Base-by-base conservation (phyloP, 208 protist genomes). In the Balamuthia mandrillaris region DNA sequence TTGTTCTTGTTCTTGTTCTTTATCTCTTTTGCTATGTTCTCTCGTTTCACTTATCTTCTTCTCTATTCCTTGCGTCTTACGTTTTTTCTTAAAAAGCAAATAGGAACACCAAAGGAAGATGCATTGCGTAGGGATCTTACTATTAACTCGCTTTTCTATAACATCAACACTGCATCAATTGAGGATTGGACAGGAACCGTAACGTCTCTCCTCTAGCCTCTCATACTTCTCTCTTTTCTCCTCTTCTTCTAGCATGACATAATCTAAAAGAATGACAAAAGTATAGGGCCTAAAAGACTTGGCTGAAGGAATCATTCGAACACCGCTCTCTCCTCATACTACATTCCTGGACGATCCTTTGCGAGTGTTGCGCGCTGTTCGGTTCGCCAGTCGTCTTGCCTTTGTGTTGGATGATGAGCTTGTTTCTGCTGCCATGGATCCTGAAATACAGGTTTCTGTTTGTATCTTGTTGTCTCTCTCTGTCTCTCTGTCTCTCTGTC, bases 71-170 rank as follows among this genome's bases (percentile, higher is more conserved):
- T n/a, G n/a, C n/a, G n/a, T n/a, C n/a, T n/a, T n/a, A n/a, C n/a
- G n/a, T n/a, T n/a, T n/a, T n/a, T n/a, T n/a, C n/a, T n/a, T n/a
- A n/a, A n/a, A 21, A 82, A 87, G 72, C 42, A 49, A 83, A 37
- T 92, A 31, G 95, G 95, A 35, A 95, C 94, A 37, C 75, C 94
- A 24, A 0, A 61, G 18, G 93, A 99, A 81, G 98, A 99, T 89
- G 96, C 98, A 2, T 70, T 93, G 33, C 88, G 98, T 18, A 92
- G 98, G 35, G 98, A 99, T 90, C 97, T 99, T 79, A 99, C 97
- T 18, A 95, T 99, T 41, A 99, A 99, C 90, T 87, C 96, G 27
- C 91, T 99, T 7, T 99, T 98, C 86, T 99, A 98, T 79, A 99
- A 99, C 87, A 89, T 99, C 21, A 93, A 98, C 86, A 97, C 88